Evolutionary conservation across 129 eudicot species (phyloP).

Genomic region (Scalesia atractyloides): DNA sequence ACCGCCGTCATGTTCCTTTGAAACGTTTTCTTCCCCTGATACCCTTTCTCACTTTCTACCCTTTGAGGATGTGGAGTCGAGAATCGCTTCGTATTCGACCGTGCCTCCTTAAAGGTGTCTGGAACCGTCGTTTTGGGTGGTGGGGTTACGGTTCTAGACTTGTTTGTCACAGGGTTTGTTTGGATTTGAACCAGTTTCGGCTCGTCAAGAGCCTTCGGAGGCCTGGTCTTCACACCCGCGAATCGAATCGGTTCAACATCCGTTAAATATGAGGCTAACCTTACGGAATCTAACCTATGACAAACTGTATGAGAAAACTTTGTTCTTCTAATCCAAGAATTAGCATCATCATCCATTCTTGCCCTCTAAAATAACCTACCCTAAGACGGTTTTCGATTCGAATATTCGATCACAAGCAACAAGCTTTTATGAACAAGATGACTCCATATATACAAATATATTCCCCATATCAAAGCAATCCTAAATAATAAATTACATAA

Average conservation of each 20-base stretch:
- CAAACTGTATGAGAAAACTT: slow-evolving; percentile 81
- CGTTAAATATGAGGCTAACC: slow-evolving; percentile 50
- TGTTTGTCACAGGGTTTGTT: slow-evolving; percentile 51
- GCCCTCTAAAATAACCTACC: slow-evolving; percentile 17
- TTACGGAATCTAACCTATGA: slow-evolving; percentile 68
- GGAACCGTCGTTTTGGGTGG: slow-evolving; percentile 52
- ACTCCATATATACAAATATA: slow-evolving; percentile 16
- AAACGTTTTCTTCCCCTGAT: slow-evolving; percentile 40
- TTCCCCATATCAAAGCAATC: slow-evolving; percentile 23
- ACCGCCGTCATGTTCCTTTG: slow-evolving; percentile 35
- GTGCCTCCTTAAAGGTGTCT: slow-evolving; percentile 81
- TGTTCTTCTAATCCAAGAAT: slow-evolving; percentile 89
- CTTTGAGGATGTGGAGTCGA: slow-evolving; percentile 81
- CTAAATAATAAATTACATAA: neutral
- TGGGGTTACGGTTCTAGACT: slow-evolving; percentile 76
- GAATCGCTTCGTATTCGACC: slow-evolving; percentile 53
- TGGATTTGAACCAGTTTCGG: slow-evolving; percentile 42
- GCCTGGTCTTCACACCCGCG: slow-evolving; percentile 47
- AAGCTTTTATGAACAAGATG: slow-evolving; percentile 17
- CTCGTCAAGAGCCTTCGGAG: slow-evolving; percentile 28
- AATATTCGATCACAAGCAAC: neutral
- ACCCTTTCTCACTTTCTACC: slow-evolving; percentile 55
- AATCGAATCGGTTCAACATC: slow-evolving; percentile 38
- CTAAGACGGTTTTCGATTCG: neutral
- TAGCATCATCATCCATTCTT: slow-evolving; percentile 67